Percentiles rank a stretch among this genome's conserved stretches.
Evolutionary conservation across 2,329 filamentous ascomycete genomes (phyloP).

Genomic region (Kalaharituber pfeilii): DNA sequence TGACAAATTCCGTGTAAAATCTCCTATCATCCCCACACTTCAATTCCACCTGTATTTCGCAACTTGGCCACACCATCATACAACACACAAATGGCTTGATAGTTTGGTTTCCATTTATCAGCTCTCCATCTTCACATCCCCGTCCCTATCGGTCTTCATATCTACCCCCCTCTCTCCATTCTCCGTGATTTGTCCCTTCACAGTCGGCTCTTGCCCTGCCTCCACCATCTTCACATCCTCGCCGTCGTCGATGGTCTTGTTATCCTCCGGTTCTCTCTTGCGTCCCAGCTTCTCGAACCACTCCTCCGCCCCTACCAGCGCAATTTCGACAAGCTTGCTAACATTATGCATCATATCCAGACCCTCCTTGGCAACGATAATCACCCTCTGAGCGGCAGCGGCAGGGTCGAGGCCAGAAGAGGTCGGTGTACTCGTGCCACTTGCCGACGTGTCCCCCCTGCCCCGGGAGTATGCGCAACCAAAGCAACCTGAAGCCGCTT

Average conservation of each 20-base stretch:
- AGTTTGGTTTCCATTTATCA: too few relatives aligned
- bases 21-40: too few relatives aligned
- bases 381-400: conserved; percentile 49
- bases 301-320: conserved; percentile 73
- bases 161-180: conserved; percentile 4
- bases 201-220: not conserved
- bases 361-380: conserved; percentile 76
- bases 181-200: not conserved
- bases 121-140: conserved; percentile 8
- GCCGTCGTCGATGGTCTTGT: too few relatives aligned
- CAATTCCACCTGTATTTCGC: too few relatives aligned
- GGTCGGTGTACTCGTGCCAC: conserved; percentile 1
- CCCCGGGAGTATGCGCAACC: conserved; percentile 28
- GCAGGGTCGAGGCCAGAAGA: conserved; percentile 8
- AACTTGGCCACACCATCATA: too few relatives aligned
- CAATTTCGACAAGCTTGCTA: conserved; percentile 70
- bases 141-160: conserved; percentile 8
- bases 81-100: too few relatives aligned
- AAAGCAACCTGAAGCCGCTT: conserved; percentile 62
- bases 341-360: conserved; percentile 91
- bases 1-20: too few relatives aligned
- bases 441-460: conserved; percentile 24
- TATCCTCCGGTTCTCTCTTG: conserved; percentile 8
- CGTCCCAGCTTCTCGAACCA: conserved; percentile 66
- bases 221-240: conserved; percentile 2